Evolutionary conservation across 176 grass and related monocot species (phyloP), one percentile per base, ranked within the genome.

Genomic region (Zea luxurians): DNA sequence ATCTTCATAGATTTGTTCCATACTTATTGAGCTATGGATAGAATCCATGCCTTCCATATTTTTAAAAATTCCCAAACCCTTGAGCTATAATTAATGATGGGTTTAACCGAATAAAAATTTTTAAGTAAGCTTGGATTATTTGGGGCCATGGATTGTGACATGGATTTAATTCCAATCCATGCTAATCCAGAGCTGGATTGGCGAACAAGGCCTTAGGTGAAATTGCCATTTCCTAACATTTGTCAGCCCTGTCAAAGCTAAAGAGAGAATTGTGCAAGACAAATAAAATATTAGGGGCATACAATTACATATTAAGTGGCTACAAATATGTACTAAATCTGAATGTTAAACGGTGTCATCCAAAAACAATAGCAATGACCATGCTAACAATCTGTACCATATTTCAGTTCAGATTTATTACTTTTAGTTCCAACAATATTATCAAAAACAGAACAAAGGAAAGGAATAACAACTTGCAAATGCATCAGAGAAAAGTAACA

Each of bases 381-480:
- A 36, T 52, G 4, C 73, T 50, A 15, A 43, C 41, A 7, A 60
- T 68, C 45, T 66, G 16, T 47, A 83, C 45, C 67, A 6, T 58
- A 58, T 17, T 16, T 54, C 52, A 87, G 42, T n/a, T 67, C 38
- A 74, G 42, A 43, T 80, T 57, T 48, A 74, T 13, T 61, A 61
- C 21, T 74, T 73, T 15, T 49, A 61, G 11, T 61, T 59, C n/a
- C 11, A 13, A 77, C 15, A 52, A n/a, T 68, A 38, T 20, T 37
- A 18, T 20, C 10, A 37, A 38, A 9, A 49, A 55, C 16, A 17
- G 15, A 78, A 2, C 36, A 8, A 78, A 72, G 59, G 17, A 55
- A 17, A 55, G 7, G 13, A 79, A 42, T 44, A 75, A 43, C 13
- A 68, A 44, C 44, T 20, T 20, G 57, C 6, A 65, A 53, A 78